Base-by-base conservation (phyloP, 2,329 filamentous ascomycete species). In the Neofusicoccum cordaticola region DNA sequence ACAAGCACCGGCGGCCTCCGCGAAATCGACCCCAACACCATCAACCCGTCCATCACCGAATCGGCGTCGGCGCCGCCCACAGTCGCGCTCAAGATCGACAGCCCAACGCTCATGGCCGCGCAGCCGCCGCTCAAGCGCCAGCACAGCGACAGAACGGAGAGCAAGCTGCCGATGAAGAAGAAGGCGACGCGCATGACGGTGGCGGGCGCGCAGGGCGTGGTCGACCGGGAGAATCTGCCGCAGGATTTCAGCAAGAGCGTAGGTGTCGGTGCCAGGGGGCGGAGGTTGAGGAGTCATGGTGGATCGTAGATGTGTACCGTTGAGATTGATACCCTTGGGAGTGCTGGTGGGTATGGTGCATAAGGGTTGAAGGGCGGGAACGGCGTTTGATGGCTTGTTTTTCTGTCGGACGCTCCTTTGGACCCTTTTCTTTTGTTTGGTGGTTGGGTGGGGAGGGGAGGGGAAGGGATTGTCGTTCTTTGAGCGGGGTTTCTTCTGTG, bases 21-120 rank as follows among this genome's bases (percentile, higher is more conserved):
- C 61, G 81, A 83, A 68, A 73, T 83, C n/a, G 81, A 83, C 69
- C 75, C 81, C 76, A 83, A 83, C 65, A 70, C 77, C 56, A 70
- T 80, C 44, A 67, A 68, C 35, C 71, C 72, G 45, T 72, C 65
- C 58, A 56, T 68, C 51, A 37, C 27, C 9, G 66, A 66, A 57
- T 66, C 64, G 61, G 70, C 69, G 53, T 72, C 73, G 56, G 68
- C 72, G 12, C 71, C 73, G 42, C 71, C 74, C 27, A 71, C 72
- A 66, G 73, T 61, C 9, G 27, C 27, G 17, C 63, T 65, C n/a
- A 65, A 51, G 8, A 37, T 65, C 15, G 56, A 42, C 8, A 47
- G 39, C 5, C 62, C 62, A 13, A 58, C 62, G 8, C 52, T 64
- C 9, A 11, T 78, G 62, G 66, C 71, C 45, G 76, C 73, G 56